Base-by-base conservation (phyloP, 768 basidiomycete species). In the Aureoboletus auriporus region DNA sequence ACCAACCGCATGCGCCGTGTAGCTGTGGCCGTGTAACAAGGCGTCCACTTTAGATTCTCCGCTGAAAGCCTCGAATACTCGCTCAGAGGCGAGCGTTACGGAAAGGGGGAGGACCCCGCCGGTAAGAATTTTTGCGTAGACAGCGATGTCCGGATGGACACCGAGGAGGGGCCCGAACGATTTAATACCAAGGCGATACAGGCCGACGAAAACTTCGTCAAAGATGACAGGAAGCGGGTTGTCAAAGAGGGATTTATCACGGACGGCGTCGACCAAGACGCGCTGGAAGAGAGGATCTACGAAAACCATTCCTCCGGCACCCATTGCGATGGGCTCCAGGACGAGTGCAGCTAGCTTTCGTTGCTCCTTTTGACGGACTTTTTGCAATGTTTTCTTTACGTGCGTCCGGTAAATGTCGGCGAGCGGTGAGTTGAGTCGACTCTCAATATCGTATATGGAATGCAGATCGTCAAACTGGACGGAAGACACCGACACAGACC, bases 241-340 rank as follows among this genome's bases (percentile, higher is more conserved):
- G 6, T 63, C 44, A 12, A 69, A 65, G 11, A 71, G 56, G 11
- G 64, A 64, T 29, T 61, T 59, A 23, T 74, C 67, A 49, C 95
- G 83, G 6, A 90, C 88, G 3, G 82, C 77, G 57, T 96, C 92
- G 35, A 97, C 71, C 54, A 98, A 66, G 28, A 93, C 73, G 26
- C 90, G 79, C 64, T 98, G 95, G 76, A 95, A 97, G 37, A 98
- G 82, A 8, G 95, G 95, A 63, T 98, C 95, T 23, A 97, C 91
- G 60, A 97, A 97, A 28, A 93, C 75, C 95, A 97, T 97, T 0
- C 95, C 95, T 1, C 91, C 95, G 0, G 95, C 93, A 12, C 95
- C 95, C 79, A 98, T 88, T 23, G 93, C 79, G 20, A 94, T 75
- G 0, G 95, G 95, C 63, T 98, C 95, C 27, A 98, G 70, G 6